Evolutionary conservation across 2,329 filamentous ascomycete species (phyloP), one percentile per base, ranked within the genome.

Genomic region (Arachnomyces sp.): DNA sequence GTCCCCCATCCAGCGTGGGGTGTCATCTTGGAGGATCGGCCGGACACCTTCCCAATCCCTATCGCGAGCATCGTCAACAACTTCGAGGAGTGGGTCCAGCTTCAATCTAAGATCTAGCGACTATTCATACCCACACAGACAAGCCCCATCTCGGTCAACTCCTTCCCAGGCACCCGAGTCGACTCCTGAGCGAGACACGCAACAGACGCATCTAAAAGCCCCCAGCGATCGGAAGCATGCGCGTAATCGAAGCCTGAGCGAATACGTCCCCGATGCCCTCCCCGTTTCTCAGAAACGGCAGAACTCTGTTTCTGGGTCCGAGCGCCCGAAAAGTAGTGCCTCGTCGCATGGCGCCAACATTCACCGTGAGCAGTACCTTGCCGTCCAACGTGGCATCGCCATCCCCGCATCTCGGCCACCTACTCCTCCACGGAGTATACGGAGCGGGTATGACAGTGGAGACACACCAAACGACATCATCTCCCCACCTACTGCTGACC

Each of bases 191-290:
- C 13, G 49, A 60, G 50, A 56, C 35, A 38, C 52, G 15, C 44
- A 49, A 25, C 5, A 25, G 5, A 25, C 20, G 9, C 9, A 25
- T 9, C 20, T 25, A 5, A 25, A 5, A 9, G 43, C 37, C 55
- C 55, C 20, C 61, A 61, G 13, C 47, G 47, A 8, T 51, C 52
- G 49, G 40, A 60, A 51, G 11, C 84, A 86, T 59, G 68, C 70
- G 9, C 76, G 84, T 43, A 88, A 92, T 59, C 76, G 89, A 52
- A 95, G 89, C 61, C 68, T 92, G 17, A 94, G 88, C 66, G 89
- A 95, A 49, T 94, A 94, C 60, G 73, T 79, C 0, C 87, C 88
- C 2, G 84, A 92, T 39, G 67, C 76, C 4, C 68, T 82, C 48
- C 72, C 79, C 32, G 74, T 83, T 36, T 73, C 81, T 1, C 84